A percentile compares a stretch with the other conserved stretches of the same genome.
Evolutionary conservation across 2,329 filamentous ascomycete genomes (phyloP).

Genomic region (Ophiognomonia clavigignenti-juglandacearum): DNA sequence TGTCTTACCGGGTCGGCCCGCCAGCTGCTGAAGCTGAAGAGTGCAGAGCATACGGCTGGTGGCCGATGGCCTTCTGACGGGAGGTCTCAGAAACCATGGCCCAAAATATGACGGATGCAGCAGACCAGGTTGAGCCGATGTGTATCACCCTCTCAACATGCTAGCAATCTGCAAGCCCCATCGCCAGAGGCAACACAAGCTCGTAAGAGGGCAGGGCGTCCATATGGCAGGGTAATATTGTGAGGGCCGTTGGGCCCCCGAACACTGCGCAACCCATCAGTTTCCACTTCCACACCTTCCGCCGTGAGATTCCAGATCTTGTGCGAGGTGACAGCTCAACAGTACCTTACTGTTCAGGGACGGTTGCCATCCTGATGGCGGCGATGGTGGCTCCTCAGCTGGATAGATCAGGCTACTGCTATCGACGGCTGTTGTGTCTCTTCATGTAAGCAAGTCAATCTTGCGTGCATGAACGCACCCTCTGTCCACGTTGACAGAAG

Average conservation of each 20-base stretch:
- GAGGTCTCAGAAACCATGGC: neutral
- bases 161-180: constrained; percentile 22
- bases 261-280: constrained; percentile 26
- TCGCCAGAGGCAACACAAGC: constrained; percentile 19
- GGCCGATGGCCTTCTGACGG: neutral
- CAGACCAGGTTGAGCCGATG: constrained; percentile 16
- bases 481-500: constrained; percentile 6
- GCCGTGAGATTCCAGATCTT: constrained; percentile 40
- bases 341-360: constrained; percentile 20
- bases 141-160: constrained; percentile 22
- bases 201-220: neutral
- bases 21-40: constrained; percentile 16
- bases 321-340: constrained; percentile 45
- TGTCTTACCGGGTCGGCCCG: constrained; percentile 25
- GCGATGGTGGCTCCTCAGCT: constrained; percentile 7
- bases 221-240: constrained; percentile 18
- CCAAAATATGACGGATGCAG: neutral
- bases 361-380: constrained; percentile 10
- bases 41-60: neutral
- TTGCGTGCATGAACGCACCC: constrained; percentile 19
- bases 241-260: constrained; percentile 18
- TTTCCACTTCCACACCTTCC: constrained; percentile 25
- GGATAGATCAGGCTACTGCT: constrained; percentile 14
- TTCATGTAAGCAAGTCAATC: constrained; percentile 17
- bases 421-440: constrained; percentile 12